Evolutionary conservation across 441 rosid genomes (phyloP).

Genomic region (Mallotus japonicus): DNA sequence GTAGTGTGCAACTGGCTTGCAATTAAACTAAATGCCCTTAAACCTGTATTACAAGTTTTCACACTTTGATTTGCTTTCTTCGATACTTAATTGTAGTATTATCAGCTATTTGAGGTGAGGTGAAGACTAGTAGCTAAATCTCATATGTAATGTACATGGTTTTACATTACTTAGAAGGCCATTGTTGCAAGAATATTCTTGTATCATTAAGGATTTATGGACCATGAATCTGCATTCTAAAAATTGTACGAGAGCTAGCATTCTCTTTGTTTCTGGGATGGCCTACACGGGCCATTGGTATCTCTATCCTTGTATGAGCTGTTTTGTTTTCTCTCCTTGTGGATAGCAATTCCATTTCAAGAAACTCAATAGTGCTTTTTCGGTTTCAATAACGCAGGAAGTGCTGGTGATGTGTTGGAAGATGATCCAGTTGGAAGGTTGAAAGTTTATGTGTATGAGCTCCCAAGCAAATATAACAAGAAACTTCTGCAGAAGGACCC

Average conservation of each 20-base stretch:
- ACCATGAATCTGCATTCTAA: neutral
- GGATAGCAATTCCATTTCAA: too few species aligned
- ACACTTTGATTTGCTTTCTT: too few species aligned
- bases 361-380: too few species aligned
- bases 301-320: slow-evolving; percentile 5
- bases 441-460: slow-evolving; percentile 82
- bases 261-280: slow-evolving; percentile 6
- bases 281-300: neutral
- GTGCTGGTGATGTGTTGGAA: slow-evolving; percentile 91
- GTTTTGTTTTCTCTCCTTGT: too few species aligned
- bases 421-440: slow-evolving; percentile 92
- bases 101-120: neutral
- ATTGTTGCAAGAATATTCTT: neutral
- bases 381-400: slow-evolving; percentile 46
- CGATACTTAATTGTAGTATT: too few species aligned
- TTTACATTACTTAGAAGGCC: neutral
- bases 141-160: neutral
- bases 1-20: too few species aligned
- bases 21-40: neutral
- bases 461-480: slow-evolving; percentile 90
- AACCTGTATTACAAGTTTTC: too few species aligned
- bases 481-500: slow-evolving; percentile 84
- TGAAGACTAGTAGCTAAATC: neutral
- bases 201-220: neutral
- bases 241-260: neutral